Evolutionary conservation across 495 filamentous ascomycete species (phyloP).

Genomic region (Talaromyces trachyspermus): DNA sequence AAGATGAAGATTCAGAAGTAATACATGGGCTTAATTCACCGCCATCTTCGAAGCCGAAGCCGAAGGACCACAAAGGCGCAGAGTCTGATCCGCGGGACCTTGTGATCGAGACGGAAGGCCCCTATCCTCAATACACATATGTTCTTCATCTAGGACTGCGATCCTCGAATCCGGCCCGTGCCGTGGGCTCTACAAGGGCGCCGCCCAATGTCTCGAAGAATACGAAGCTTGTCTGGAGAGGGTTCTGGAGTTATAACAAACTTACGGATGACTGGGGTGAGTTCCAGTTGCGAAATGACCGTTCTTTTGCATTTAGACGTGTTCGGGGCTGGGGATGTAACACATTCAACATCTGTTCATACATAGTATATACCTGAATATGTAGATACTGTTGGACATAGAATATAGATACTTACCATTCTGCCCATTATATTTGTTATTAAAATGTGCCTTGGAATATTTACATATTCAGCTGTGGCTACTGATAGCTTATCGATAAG

Average conservation of each 20-base stretch:
- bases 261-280: slow-evolving; percentile 86
- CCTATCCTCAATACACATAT: slow-evolving; percentile 68
- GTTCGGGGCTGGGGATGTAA: slow-evolving; percentile 53
- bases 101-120: slow-evolving; percentile 80
- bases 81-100: slow-evolving; percentile 40
- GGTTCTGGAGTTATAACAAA: slow-evolving; percentile 85
- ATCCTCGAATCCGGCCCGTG: slow-evolving; percentile 44
- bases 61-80: slow-evolving; percentile 38
- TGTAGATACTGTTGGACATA: too few species aligned
- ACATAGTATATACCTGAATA: background rate
- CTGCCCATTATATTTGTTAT: background rate
- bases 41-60: slow-evolving; percentile 9
- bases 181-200: slow-evolving; percentile 18
- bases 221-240: slow-evolving; percentile 82
- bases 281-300: slow-evolving; percentile 76
- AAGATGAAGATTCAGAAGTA: slow-evolving; percentile 8
- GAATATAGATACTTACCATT: too few species aligned
- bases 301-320: slow-evolving; percentile 79
- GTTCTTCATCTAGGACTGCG: slow-evolving; percentile 66
- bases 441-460: background rate
- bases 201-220: slow-evolving; percentile 46
- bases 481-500: slow-evolving; percentile 20
- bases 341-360: too few species aligned
- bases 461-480: background rate
- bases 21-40: slow-evolving; percentile 9